A percentile compares a stretch with the other conserved stretches of the same genome.
These are phyloP conservation scores for Penicillium pulvis DNA, from an alignment of 495 filamentous ascomycete genomes.

Conservation along the genomic window DNA sequence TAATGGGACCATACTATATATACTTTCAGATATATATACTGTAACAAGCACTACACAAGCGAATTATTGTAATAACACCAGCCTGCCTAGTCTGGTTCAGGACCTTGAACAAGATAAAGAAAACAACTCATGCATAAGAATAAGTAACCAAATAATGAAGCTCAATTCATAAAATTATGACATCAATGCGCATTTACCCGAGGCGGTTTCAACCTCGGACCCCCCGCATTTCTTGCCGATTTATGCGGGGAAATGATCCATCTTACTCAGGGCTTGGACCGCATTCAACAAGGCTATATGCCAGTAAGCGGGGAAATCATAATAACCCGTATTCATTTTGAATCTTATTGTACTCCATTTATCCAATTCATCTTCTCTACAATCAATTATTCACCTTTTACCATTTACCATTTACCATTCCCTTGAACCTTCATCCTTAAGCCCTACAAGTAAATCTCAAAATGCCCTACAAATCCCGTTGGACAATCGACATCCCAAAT, in stretches of 20 bases:
- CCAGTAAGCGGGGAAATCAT: background rate
- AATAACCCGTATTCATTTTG: background rate
- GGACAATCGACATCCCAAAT: constrained; percentile 49
- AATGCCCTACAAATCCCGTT: constrained; percentile 58
- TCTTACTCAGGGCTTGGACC: background rate
- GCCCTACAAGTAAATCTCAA: constrained; percentile 12
- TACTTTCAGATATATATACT: too few relatives aligned
- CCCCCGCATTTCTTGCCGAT: constrained; percentile 33
- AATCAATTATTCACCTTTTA: too few relatives aligned
- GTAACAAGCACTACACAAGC: too few relatives aligned
- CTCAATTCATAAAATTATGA: background rate
- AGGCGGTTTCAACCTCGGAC: constrained; percentile 9
- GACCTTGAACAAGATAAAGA: too few relatives aligned
- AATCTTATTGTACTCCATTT: background rate
- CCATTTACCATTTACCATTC: background rate
- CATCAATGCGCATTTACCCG: constrained; percentile 4
- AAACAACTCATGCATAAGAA: too few relatives aligned
- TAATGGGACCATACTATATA: too few relatives aligned
- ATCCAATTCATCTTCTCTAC: background rate
- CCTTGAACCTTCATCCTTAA: background rate
- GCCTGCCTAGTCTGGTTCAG: too few relatives aligned
- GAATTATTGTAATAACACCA: too few relatives aligned
- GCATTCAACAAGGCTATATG: background rate
- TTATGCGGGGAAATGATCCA: constrained; percentile 26
- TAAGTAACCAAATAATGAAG: too few relatives aligned